Base-by-base conservation (phyloP, 108 stramenopile species). In the Nitzschia sp. region DNA sequence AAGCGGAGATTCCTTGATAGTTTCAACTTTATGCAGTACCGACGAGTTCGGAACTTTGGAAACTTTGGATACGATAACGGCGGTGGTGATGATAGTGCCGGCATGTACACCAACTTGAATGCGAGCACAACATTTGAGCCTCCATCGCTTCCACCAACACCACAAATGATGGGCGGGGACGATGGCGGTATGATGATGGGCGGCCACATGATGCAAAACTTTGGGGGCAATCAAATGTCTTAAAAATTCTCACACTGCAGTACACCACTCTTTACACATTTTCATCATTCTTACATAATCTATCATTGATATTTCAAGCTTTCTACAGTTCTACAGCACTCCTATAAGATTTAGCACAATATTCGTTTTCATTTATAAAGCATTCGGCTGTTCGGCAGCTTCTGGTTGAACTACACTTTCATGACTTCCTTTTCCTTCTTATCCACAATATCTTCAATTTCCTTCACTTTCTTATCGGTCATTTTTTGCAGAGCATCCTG, bases 351-450 rank as follows among this genome's bases (percentile, higher is more conserved):
- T n/a, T n/a, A n/a, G n/a, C n/a, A n/a, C n/a, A n/a, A n/a, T n/a
- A n/a, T n/a, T n/a, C n/a, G n/a, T n/a, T n/a, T n/a, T n/a, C n/a
- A n/a, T n/a, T n/a, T n/a, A n/a, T n/a, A n/a, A n/a, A n/a, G n/a
- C n/a, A n/a, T n/a, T n/a, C n/a, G n/a, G n/a, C n/a, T n/a, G n/a
- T n/a, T n/a, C n/a, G n/a, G n/a, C n/a, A n/a, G 38, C 38, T 6
- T 41, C 38, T 41, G 9, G 6, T 13, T 9, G 13, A 41, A 45
- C 52, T 94, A 98, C 32, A 98, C 88, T 15, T 87, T 97, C 68
- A 88, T 82, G 47, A 98, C 91, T 67, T 98, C 97, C 76, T 96
- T 96, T 61, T 98, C 97, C 77, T 98, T 98, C 61, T 71, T 80
- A 0, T 83, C 48, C 8, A 94, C 87, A 55, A 91, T 77, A n/a